Evolutionary conservation across 352 stramenopile genomes (phyloP).

Genomic region (Pelagophyceae sp.): DNA sequence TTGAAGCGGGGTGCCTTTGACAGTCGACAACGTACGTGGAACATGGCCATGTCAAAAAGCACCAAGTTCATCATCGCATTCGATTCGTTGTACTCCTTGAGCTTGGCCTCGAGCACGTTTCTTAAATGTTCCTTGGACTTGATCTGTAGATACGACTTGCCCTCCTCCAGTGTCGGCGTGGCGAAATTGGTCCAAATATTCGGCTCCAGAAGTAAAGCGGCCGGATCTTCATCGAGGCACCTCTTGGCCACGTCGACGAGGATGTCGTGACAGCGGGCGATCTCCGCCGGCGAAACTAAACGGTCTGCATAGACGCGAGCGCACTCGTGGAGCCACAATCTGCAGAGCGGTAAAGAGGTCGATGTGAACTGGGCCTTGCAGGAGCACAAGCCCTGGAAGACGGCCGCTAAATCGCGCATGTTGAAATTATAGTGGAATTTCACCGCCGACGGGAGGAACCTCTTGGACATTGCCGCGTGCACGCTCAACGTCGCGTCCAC

Average conservation of each 20-base stretch:
- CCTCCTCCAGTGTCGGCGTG: constrained; percentile 25
- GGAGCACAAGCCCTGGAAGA: constrained; percentile 72
- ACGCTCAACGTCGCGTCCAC: constrained; percentile 68
- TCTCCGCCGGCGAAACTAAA: constrained; percentile 60
- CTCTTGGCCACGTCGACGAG: constrained; percentile 70
- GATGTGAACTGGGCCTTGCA: constrained; percentile 55
- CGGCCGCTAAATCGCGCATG: constrained; percentile 66
- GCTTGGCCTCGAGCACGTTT: constrained; percentile 47
- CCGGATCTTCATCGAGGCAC: constrained; percentile 64
- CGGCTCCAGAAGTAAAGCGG: constrained; percentile 54
- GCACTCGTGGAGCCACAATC: constrained; percentile 79
- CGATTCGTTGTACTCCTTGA: constrained; percentile 71
- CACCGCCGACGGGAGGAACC: constrained; percentile 72
- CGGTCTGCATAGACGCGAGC: constrained; percentile 79
- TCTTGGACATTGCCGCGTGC: constrained; percentile 54
- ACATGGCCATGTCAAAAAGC: constrained; percentile 76
- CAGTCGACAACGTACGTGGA: constrained; percentile 66
- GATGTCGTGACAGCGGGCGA: constrained; percentile 65
- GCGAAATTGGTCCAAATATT: constrained; percentile 38
- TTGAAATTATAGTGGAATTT: constrained; percentile 88
- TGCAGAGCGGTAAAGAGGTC: constrained; percentile 54
- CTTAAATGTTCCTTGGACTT: constrained; percentile 24
- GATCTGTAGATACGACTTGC: constrained; percentile 20
- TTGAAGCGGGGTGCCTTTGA: no score
- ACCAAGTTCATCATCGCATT: constrained; percentile 78